Conservation (phyloP, 306 rosid genomes). For the Glycyrrhiza uralensis region DNA sequence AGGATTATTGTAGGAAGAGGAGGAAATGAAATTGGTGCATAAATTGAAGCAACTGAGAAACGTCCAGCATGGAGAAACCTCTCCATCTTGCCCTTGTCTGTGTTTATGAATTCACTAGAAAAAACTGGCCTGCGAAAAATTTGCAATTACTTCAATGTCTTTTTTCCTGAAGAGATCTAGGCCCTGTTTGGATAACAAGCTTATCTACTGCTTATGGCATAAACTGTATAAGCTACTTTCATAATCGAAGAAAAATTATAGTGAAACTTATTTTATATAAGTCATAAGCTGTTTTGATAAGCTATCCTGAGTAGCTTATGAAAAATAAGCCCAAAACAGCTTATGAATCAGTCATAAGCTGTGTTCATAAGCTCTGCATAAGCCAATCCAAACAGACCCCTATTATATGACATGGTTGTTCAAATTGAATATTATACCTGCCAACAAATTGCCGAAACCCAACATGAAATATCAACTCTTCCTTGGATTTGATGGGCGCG, state of each 20-base stretch:
- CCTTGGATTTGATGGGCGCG: slow-evolving; percentile 83
- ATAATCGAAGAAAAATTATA: no score
- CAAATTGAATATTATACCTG: slow-evolving; percentile 42
- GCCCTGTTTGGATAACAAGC: no score
- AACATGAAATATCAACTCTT: slow-evolving; percentile 80
- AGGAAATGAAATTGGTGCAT: slow-evolving; percentile 88
- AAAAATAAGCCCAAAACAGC: no score
- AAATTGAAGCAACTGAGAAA: slow-evolving; percentile 79
- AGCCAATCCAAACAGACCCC: no score
- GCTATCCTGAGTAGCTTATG: no score
- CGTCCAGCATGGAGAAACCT: slow-evolving; percentile 95
- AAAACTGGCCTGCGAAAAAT: slow-evolving; percentile 69
- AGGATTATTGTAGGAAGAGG: slow-evolving; percentile 77
- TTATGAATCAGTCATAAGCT: no score
- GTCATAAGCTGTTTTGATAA: no score
- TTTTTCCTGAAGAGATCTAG: background rate
- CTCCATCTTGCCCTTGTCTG: slow-evolving; percentile 97
- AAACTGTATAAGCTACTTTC: no score
- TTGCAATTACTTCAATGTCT: background rate
- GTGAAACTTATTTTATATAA: no score
- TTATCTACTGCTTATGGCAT: no score
- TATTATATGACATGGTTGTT: background rate
- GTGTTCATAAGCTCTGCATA: no score
- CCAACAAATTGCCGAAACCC: slow-evolving; percentile 98
- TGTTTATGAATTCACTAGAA: slow-evolving; percentile 72